phyloP scores from a whole-genome alignment of 2,329 filamentous ascomycete species.

The Fusarium globosum region DNA sequence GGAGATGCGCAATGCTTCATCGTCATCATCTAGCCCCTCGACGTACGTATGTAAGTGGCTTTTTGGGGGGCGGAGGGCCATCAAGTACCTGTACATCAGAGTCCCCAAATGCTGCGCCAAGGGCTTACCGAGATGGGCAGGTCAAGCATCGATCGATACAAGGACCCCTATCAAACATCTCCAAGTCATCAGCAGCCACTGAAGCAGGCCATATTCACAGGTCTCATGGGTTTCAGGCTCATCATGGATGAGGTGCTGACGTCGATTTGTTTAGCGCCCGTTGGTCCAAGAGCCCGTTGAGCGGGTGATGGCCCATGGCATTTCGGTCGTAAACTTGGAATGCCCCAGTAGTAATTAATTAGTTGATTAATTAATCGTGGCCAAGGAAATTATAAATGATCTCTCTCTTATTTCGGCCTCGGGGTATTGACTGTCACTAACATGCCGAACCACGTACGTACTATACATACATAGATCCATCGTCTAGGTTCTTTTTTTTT shows the following conservation, averaged over 20 bases:
- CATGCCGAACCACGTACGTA: neutral
- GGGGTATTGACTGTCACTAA: constrained; percentile 7
- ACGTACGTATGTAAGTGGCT: constrained; percentile 31
- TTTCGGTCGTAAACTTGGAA: constrained; percentile 21
- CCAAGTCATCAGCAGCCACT: constrained; percentile 2
- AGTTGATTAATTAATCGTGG: neutral
- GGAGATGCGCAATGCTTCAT: constrained; percentile 30
- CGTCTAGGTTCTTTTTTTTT: neutral
- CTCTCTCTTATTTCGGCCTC: neutral
- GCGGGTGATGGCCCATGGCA: constrained; percentile 23
- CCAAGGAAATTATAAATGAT: constrained; percentile 8
- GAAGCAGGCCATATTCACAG: neutral
- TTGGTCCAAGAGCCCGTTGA: constrained; percentile 30
- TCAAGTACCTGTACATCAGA: constrained; percentile 24
- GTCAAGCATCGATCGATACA: constrained; percentile 20
- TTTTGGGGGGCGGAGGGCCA: constrained; percentile 17
- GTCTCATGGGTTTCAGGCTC: constrained; percentile 5
- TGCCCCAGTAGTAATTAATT: neutral
- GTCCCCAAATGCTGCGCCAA: neutral
- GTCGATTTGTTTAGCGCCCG: constrained; percentile 3
- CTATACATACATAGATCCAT: neutral
- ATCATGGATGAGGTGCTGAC: constrained; percentile 21
- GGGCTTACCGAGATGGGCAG: constrained; percentile 37
- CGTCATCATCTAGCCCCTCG: constrained; percentile 26
- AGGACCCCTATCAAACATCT: constrained; percentile 18